Base-by-base conservation (phyloP, 345 rosid genomes). In the Salix udensis region DNA sequence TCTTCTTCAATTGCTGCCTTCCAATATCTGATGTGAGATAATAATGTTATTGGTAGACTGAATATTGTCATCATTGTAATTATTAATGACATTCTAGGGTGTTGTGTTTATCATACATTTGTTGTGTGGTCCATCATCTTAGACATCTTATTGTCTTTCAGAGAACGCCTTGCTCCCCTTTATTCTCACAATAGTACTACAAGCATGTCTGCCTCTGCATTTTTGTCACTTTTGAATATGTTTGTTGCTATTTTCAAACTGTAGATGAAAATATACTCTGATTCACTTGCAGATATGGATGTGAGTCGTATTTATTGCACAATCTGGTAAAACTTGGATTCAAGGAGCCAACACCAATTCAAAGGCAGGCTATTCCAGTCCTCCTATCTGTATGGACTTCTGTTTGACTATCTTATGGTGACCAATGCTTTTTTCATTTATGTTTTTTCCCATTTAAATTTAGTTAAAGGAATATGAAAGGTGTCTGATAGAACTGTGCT, bases 291-390 rank as follows among this genome's bases (percentile, higher is more conserved):
- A 93, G 99, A 78, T 93, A 87, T 82, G 88, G 83, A 71, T 96
- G 98, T 66, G 84, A 89, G 66, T 70, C 86, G 6, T 89, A 87
- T 81, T 74, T 95, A 75, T 80, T 91, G 67, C 87, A 64, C 77
- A 96, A 93, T 84, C 83, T 96, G 71, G 85, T 85, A 65, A 93
- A 86, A 86, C 91, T 88, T 80, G 97, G 98, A 76, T 96, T 87
- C 79, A 89, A 85, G 83, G 99, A 93, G 88, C 97, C 99, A 79
- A 93, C 99, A 64, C 94, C 99, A 61, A 91, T 96, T 79, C 99
- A 96, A 82, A 91, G 96, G 86, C 97, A 96, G 94, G 93, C 99
- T 78, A 93, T 96, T 82, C 91, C 97, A 70, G 72, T 90, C 79
- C 93, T 96, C 75, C 76, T 92, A 84, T 88, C 93, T 73, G 99